phyloP scores from a whole-genome alignment of 169 alveolate species.

The Plasmodium cynomolgi region DNA sequence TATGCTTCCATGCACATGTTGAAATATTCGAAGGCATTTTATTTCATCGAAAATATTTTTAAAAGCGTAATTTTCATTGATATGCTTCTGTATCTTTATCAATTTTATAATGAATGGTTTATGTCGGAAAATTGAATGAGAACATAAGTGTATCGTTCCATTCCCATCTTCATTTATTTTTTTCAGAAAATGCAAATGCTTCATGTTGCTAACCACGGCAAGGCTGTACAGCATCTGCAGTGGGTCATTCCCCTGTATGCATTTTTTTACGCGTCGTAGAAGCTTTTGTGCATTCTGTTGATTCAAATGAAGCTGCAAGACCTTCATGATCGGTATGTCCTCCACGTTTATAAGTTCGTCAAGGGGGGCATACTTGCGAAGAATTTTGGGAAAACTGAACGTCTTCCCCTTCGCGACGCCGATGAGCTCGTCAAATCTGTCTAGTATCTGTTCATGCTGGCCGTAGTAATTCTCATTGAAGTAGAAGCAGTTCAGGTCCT shows the following conservation, averaged over 20 bases:
- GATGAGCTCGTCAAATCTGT: background rate
- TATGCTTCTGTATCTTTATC: slow-evolving; percentile 25
- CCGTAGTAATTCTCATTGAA: slow-evolving; percentile 65
- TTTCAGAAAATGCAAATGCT: background rate
- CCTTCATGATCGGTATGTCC: slow-evolving; percentile 37
- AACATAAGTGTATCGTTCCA: slow-evolving; percentile 39
- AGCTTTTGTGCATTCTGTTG: background rate
- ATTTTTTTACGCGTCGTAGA: background rate
- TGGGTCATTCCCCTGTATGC: background rate
- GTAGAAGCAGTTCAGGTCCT: slow-evolving; percentile 32
- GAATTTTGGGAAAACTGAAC: background rate
- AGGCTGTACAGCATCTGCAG: slow-evolving; percentile 24
- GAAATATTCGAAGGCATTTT: slow-evolving; percentile 31
- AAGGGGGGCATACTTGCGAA: slow-evolving; percentile 1
- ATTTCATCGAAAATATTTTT: slow-evolving; percentile 62
- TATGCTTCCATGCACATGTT: slow-evolving; percentile 8
- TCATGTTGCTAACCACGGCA: slow-evolving; percentile 9
- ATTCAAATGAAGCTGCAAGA: slow-evolving; percentile 10
- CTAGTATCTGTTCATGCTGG: background rate
- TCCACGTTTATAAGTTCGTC: background rate
- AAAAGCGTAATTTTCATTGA: slow-evolving; percentile 56
- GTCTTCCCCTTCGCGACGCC: background rate
- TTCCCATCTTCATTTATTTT: slow-evolving; percentile 37
- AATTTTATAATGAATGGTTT: slow-evolving; percentile 33
- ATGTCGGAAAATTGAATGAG: background rate